Base-by-base conservation (phyloP, 352 stramenopile genomes). In the Saprolegnia diclina region DNA sequence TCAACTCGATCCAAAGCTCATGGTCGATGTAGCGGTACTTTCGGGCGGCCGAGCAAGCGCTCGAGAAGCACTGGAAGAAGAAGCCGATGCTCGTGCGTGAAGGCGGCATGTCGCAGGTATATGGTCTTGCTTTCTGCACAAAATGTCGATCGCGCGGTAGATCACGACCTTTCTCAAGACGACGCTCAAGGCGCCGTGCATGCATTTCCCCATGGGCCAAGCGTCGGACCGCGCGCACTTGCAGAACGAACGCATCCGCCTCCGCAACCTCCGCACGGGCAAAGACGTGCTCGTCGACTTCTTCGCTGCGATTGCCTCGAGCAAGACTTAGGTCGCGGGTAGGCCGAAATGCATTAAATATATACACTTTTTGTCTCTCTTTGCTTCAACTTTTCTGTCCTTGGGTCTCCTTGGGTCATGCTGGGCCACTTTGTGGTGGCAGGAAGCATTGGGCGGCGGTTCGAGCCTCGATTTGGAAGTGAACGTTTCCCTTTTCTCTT, bases 181-280 rank as follows among this genome's bases (percentile, higher is more conserved):
- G 24, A 65, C 38, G 11, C 59, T 72, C 19, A 37, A 68, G 14
- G 65, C 65, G 24, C 65, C 65, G n/a, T 50, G 37, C 32, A 67
- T 72, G 65, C 65, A 72, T 45, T 72, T 72, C 45, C 65, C 65
- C 35, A 72, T 72, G 65, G 65, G 65, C 29, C 65, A 72, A 57
- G 55, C 65, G 48, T 67, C 65, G 5, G 65, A 72, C 52, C 55
- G 65, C 42, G 65, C 65, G n/a, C 65, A 72, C 56, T 54, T 72
- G 18, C 65, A 72, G 57, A 72, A 72, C 57, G 65, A 72, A 55
- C 65, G 65, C 29, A 72, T 72, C 35, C 65, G 65, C 11, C 52
- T 72, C 9, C 44, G 59, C 29, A 72, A 72, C 40, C 57, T 72
- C 21, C 59, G 55, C 35, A 67, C 59, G 4, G 65, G 65, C 19